phyloP scores from a whole-genome alignment of 202 grass and related monocot species.

The Saccharum hybrid region DNA sequence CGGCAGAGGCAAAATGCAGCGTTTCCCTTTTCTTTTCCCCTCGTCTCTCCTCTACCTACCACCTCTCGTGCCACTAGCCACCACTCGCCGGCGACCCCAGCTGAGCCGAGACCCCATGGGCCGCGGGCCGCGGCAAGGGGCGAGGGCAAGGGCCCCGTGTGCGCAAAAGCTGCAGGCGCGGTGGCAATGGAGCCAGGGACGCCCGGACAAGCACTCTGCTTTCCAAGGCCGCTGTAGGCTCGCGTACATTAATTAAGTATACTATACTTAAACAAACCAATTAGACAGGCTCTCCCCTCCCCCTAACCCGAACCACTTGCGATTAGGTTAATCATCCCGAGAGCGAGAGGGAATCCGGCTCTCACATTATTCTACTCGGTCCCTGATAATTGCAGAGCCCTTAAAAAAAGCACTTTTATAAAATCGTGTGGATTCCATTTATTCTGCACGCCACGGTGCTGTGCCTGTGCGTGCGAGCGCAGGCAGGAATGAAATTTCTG shows the following conservation, averaged over 20 bases:
- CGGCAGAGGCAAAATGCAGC: no score
- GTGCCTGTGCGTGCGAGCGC: slow-evolving; percentile 1
- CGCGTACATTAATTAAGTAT: background rate
- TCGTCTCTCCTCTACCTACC: no score
- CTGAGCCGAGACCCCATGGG: no score
- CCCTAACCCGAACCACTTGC: background rate
- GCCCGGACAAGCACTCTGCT: slow-evolving; percentile 51
- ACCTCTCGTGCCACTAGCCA: no score
- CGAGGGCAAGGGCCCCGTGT: background rate
- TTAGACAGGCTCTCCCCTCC: background rate
- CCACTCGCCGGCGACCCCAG: no score
- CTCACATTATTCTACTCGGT: slow-evolving; percentile 31
- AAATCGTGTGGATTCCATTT: slow-evolving; percentile 4
- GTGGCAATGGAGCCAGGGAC: slow-evolving; percentile 29
- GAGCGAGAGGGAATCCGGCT: slow-evolving; percentile 39
- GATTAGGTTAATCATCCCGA: slow-evolving; percentile 61
- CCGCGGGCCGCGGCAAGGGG: no score
- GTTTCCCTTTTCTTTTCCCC: no score
- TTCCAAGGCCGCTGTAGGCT: slow-evolving; percentile 26
- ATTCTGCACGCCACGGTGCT: slow-evolving; percentile 8
- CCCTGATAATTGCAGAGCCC: slow-evolving; percentile 19
- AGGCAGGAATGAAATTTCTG: background rate
- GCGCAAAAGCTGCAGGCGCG: slow-evolving; percentile 22
- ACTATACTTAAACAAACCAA: background rate
- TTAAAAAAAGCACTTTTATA: background rate